Evolutionary conservation across 2,329 filamentous ascomycete species (phyloP).

Genomic region (Fusarium musae): DNA sequence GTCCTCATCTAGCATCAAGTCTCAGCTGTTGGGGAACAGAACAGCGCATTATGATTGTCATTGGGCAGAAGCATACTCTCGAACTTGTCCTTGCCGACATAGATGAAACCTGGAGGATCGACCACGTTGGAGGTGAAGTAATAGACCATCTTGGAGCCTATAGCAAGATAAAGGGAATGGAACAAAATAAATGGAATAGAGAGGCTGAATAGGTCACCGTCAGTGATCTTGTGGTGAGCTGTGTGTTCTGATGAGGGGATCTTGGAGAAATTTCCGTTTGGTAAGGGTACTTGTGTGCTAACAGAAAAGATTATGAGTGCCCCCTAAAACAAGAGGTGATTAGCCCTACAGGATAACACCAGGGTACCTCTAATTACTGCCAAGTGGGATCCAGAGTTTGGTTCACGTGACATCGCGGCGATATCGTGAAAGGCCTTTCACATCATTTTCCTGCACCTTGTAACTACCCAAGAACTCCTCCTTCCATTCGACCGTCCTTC

Average conservation of each 20-base stretch:
- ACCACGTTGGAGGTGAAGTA: constrained; percentile 93
- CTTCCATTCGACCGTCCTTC: neutral
- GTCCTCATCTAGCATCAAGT: constrained; percentile 79
- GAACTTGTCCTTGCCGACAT: constrained; percentile 98
- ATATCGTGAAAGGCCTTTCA: neutral
- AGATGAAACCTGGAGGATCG: constrained; percentile 85
- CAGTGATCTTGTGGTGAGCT: neutral
- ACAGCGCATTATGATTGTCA: constrained; percentile 11
- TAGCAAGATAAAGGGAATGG: no score
- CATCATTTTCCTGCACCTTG: neutral
- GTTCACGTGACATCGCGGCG: constrained; percentile 21
- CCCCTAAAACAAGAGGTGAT: neutral
- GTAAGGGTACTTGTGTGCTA: constrained; percentile 26
- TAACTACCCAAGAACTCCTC: no score
- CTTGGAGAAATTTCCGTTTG: constrained; percentile 37
- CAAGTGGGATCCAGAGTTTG: neutral
- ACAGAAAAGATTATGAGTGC: neutral
- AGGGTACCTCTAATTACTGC: neutral
- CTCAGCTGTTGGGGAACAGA: constrained; percentile 30
- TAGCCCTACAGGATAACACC: neutral
- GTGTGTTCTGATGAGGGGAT: constrained; percentile 31
- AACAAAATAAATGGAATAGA: neutral
- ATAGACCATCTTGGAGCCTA: constrained; percentile 76
- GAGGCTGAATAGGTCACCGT: neutral
- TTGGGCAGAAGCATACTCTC: constrained; percentile 75